Evolutionary conservation across 164 flowering plant species (phyloP).

Genomic region (Aristolochia californica): DNA sequence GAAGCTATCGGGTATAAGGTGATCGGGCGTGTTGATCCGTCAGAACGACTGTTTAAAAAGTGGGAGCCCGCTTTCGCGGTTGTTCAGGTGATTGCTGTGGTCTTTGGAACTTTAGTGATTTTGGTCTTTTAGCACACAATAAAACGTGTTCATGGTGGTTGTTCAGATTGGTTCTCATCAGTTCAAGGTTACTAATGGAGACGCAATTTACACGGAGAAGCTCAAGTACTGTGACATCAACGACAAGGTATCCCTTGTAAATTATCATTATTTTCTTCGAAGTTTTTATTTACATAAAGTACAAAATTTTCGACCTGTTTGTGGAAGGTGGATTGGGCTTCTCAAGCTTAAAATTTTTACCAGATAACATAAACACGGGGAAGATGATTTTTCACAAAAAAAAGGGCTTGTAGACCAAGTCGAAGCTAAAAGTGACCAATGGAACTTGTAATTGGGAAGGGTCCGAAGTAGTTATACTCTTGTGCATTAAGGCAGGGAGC

Average conservation of each 20-base stretch:
- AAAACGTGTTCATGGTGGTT: neutral
- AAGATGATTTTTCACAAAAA: too few species aligned
- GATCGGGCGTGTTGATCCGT: constrained; percentile 48
- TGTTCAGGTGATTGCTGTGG: constrained; percentile 47
- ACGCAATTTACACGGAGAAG: constrained; percentile 61
- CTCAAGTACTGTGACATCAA: constrained; percentile 87
- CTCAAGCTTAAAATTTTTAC: too few species aligned
- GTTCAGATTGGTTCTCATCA: constrained; percentile 93
- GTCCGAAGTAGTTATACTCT: too few species aligned
- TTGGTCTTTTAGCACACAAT: neutral
- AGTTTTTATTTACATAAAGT: too few species aligned
- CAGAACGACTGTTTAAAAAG: constrained; percentile 51
- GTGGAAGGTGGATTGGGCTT: too few species aligned
- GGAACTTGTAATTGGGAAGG: too few species aligned
- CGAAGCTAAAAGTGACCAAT: too few species aligned
- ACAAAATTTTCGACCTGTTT: too few species aligned
- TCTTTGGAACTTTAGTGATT: neutral
- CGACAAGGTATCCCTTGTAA: constrained; percentile 56
- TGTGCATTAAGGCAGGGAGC: too few species aligned
- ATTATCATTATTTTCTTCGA: too few species aligned
- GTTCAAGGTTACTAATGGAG: constrained; percentile 94
- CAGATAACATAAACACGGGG: too few species aligned
- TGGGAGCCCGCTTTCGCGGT: constrained; percentile 88
- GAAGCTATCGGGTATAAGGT: constrained; percentile 87
- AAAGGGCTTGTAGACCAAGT: too few species aligned